Conservation (phyloP, 2,329 filamentous ascomycete genomes). For the Apiospora sp. region DNA sequence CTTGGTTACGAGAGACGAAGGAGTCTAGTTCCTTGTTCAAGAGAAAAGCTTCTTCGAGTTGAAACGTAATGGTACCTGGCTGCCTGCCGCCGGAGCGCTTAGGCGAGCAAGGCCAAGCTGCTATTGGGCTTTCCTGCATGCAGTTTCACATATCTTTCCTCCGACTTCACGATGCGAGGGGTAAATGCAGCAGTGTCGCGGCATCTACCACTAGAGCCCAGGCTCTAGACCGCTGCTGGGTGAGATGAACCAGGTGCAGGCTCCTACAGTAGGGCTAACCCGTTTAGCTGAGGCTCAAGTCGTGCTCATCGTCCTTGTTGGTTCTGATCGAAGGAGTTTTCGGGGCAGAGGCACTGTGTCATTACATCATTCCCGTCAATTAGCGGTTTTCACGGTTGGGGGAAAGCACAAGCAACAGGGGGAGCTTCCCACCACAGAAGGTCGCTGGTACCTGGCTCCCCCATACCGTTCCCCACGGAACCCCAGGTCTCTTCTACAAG, state of each 20-base stretch:
- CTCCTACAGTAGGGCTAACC: neutral
- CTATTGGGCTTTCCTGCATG: neutral
- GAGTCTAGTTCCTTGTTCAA: too few relatives aligned
- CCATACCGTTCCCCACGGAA: neutral
- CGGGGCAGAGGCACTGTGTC: neutral
- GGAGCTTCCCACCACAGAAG: neutral
- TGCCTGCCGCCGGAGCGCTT: neutral
- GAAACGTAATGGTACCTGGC: constrained; percentile 6
- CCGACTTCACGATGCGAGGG: neutral
- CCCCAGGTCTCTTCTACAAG: constrained; percentile 13
- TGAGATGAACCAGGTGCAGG: neutral
- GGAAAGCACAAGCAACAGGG: neutral
- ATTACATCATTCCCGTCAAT: constrained; percentile 26
- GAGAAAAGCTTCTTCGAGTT: neutral
- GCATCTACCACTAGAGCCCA: neutral
- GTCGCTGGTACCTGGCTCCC: constrained; percentile 2
- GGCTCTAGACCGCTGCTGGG: constrained; percentile 9
- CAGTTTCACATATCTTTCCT: neutral
- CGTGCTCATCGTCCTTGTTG: constrained; percentile 14
- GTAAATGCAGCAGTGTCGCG: neutral
- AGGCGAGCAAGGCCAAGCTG: neutral
- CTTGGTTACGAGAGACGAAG: neutral
- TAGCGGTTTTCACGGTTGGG: constrained; percentile 13
- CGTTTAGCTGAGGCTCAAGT: constrained; percentile 22
- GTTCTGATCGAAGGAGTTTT: constrained; percentile 20